Evolutionary conservation across 2,329 filamentous ascomycete genomes (phyloP), one percentile per base, ranked within the genome.

Genomic region (Monilinia laxa): DNA sequence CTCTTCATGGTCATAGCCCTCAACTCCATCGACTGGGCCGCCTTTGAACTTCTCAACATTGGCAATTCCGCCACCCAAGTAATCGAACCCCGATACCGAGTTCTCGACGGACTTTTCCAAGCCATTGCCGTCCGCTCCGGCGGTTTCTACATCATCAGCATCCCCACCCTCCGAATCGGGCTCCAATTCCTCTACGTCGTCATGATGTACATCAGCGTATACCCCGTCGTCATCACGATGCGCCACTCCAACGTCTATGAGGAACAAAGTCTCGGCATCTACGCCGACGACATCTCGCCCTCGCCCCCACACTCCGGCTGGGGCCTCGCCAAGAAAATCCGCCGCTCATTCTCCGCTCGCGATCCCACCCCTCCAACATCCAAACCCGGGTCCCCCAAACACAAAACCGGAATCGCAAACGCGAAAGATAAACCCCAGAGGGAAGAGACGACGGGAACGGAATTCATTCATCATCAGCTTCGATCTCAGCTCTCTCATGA

Each of bases 221-320:
- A 87, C 68, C 87, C 87, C 0, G 82, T 88, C 28, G 83, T 85
- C 35, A 85, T 89, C 67, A 86, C 84, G 0, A 85, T 89, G 77
- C 84, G 88, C 38, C 86, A 88, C 74, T 89, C 87, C 51, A 91
- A 91, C 73, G 85, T 90, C 40, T 91, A 91, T 73, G 88, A 91
- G 74, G 88, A 91, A 72, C 81, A 86, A 9, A 87, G 85, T 0
- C 79, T 91, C 1, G 87, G 87, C 0, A 83, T 88, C 42, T 85
- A 87, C 67, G n/a, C 45, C 1, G 12, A 77, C 75, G 14, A 67
- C 18, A 14, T 58, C n/a, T 20, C 56, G 7, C 25, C 40, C 20
- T 10, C 20, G 4, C 20, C 56, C 3, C 28, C 56, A 9, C 71
- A 12, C 70, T 49, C n/a, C 72, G 35, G 45, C n/a, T 18, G 35